phyloP scores from a whole-genome alignment of 2,329 filamentous ascomycete species.

The Ophiosphaerella narmari region DNA sequence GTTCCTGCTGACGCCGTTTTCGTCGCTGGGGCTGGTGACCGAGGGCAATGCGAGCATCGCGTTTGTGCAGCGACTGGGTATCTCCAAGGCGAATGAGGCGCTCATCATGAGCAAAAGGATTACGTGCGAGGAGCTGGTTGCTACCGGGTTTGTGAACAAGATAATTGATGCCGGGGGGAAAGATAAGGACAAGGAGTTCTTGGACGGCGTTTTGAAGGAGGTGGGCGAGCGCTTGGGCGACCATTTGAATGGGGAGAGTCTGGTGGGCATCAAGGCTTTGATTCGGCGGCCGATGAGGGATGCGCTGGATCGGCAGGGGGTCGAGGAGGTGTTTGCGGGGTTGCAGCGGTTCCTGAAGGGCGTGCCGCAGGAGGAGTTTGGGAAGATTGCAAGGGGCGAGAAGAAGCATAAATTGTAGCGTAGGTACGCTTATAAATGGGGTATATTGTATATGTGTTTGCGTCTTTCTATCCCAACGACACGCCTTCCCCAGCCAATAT shows the following conservation, averaged over 20 bases:
- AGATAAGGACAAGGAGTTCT: slow-evolving; percentile 69
- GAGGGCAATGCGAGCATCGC: slow-evolving; percentile 82
- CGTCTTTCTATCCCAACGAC: slow-evolving; percentile 30
- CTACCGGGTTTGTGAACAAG: slow-evolving; percentile 83
- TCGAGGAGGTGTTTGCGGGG: slow-evolving; percentile 83
- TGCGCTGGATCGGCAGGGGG: slow-evolving; percentile 74
- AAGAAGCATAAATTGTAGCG: slow-evolving; percentile 89
- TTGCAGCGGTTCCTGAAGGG: slow-evolving; percentile 79
- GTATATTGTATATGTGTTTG: neutral
- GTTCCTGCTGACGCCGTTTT: slow-evolving; percentile 90
- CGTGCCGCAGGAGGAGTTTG: slow-evolving; percentile 86
- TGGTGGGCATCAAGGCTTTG: slow-evolving; percentile 83
- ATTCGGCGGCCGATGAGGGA: slow-evolving; percentile 76
- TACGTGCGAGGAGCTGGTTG: slow-evolving; percentile 71
- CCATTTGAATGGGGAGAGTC: slow-evolving; percentile 78
- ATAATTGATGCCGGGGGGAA: slow-evolving; percentile 66
- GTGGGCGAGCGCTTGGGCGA: slow-evolving; percentile 79
- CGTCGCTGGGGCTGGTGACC: slow-evolving; percentile 83
- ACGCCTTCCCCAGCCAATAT: slow-evolving; percentile 40
- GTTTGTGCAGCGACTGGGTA: slow-evolving; percentile 79
- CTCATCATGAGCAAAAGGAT: slow-evolving; percentile 88
- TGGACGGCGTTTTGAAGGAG: slow-evolving; percentile 73
- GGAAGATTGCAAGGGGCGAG: slow-evolving; percentile 80
- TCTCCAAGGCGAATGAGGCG: slow-evolving; percentile 85
- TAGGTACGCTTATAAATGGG: neutral